Conservation (phyloP, 495 filamentous ascomycete genomes). For the Xylaria curta region DNA sequence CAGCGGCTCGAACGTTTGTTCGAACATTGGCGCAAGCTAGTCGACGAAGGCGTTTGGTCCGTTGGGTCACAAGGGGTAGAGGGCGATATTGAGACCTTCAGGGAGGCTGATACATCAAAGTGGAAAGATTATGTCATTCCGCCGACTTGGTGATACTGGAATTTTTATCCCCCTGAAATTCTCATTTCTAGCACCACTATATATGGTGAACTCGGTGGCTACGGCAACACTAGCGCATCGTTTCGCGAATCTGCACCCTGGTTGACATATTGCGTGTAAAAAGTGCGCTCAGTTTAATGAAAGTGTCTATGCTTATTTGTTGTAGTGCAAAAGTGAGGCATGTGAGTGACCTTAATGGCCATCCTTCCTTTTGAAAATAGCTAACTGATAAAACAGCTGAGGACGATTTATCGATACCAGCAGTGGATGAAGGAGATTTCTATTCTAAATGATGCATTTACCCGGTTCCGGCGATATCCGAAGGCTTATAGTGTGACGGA, state of each 20-base stretch:
- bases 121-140: constrained; percentile 4
- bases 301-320: too few relatives aligned
- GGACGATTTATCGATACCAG: too few relatives aligned
- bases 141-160: background rate
- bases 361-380: background rate
- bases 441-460: background rate
- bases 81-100: background rate
- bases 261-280: too few relatives aligned
- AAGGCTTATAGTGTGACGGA: too few relatives aligned
- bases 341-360: background rate
- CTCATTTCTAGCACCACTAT: background rate
- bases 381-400: background rate
- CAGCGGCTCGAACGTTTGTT: constrained; percentile 3
- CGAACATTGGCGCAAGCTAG: background rate
- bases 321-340: background rate
- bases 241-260: too few relatives aligned
- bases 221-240: too few relatives aligned
- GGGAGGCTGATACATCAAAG: background rate
- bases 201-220: too few relatives aligned
- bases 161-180: background rate
- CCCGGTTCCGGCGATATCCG: background rate
- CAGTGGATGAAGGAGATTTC: background rate
- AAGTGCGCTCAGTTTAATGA: too few relatives aligned
- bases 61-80: background rate
- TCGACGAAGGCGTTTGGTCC: background rate